phyloP scores from a whole-genome alignment of 2,329 filamentous ascomycete species.

The Calonectria crousiana region DNA sequence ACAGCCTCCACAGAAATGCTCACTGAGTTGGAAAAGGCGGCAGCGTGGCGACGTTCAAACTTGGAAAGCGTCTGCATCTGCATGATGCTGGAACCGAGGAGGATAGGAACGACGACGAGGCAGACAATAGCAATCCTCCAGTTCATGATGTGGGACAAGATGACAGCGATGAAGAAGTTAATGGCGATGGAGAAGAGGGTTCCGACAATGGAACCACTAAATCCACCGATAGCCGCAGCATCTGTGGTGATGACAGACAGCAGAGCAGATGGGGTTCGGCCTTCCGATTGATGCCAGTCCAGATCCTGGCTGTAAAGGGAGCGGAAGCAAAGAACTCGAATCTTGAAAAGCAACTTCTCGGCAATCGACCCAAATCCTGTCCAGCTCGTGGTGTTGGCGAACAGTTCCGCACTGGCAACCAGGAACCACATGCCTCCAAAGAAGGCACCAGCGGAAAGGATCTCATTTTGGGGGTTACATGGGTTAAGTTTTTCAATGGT shows the following conservation, averaged over 20 bases:
- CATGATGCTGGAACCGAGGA: constrained; percentile 78
- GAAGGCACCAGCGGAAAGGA: constrained; percentile 56
- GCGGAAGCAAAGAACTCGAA: constrained; percentile 73
- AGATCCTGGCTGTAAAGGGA: constrained; percentile 75
- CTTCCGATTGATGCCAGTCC: constrained; percentile 77
- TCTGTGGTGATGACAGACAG: constrained; percentile 78
- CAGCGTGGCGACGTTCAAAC: constrained; percentile 73
- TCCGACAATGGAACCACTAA: constrained; percentile 78
- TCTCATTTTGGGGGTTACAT: constrained; percentile 55
- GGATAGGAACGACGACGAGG: constrained; percentile 75
- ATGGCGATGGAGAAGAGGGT: constrained; percentile 76
- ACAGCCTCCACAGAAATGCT: constrained; percentile 76
- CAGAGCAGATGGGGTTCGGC: constrained; percentile 70
- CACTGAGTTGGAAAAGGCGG: constrained; percentile 73
- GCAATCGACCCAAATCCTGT: constrained; percentile 62
- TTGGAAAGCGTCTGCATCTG: constrained; percentile 72
- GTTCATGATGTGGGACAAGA: constrained; percentile 77
- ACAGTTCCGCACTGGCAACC: constrained; percentile 59
- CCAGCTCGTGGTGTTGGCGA: constrained; percentile 69
- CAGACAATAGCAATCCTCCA: constrained; percentile 84
- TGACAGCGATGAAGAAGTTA: constrained; percentile 76
- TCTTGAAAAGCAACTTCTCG: constrained; percentile 73
- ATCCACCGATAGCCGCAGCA: constrained; percentile 73
- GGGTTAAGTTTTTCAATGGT: constrained; percentile 60
- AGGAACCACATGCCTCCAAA: constrained; percentile 70